Evolutionary conservation across 306 rosid genomes (phyloP), one percentile per base, ranked within the genome.

Genomic region (Fagus crenata): DNA sequence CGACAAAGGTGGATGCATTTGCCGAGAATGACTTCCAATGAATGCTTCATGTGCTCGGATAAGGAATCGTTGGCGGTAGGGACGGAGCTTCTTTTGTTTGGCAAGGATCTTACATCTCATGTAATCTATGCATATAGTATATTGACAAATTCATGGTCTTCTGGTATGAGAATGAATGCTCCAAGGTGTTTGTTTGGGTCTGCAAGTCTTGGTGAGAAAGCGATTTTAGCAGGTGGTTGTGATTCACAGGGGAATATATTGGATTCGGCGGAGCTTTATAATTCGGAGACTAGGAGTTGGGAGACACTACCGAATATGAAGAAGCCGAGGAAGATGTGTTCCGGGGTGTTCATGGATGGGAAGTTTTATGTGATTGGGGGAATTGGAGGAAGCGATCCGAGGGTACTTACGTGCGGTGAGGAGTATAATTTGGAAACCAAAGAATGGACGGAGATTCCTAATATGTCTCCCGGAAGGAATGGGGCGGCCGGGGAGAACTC

Each of bases 41-140:
- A 92, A 32, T 94, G 98, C 82, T 94, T 94, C 85, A 89, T 84
- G 97, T 88, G 88, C 37, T 89, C 97, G 0, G 98, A 94, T 46
- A 94, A 94, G 84, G 98, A 94, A 64, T 94, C 98, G n/a, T 82
- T 92, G 67, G 98, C 97, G 28, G 98, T 94, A 53, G 98, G 98
- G 51, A 90, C 97, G 1, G 98, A 94, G 46, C 98, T 94, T 68
- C 98, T 94, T 65, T 97, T 94, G 14, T 94, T 94, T 73, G 98
- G 98, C 63, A 90, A 85, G 84, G 97, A 84, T 83, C 49, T 81
- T 56, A 87, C 72, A 4, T 87, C 96, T 64, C 91, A 85, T 71
- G 96, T 92, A 55, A 92, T 89, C 35, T 89, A 81, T 74, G 84
- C 97, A 76, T 94, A 94, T 73, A 94, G 98, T 76, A 89, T 94